Evolutionary conservation across 2,329 filamentous ascomycete species (phyloP), one percentile per base, ranked within the genome.

Genomic region (Fonsecaea erecta): DNA sequence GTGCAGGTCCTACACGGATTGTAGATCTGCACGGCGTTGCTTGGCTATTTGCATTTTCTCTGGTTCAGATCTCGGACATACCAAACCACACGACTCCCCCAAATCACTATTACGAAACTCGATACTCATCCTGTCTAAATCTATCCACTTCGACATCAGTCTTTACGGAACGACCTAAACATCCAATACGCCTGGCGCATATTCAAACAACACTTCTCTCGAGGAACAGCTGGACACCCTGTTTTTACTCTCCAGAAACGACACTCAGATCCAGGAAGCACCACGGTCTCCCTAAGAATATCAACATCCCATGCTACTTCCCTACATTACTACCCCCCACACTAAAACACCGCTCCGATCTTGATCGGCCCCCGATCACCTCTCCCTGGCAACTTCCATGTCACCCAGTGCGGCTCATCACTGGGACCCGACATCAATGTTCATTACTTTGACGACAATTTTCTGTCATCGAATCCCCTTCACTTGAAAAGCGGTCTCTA

Each of bases 21-120:
- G 66, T 60, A 65, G 67, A 63, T 64, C 61, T 66, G 64, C 64
- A 64, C 58, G 67, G 67, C 67, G 67, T 68, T 68, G 24, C 26
- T 46, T 53, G 55, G 56, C 53, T 55, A 51, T 63, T 65, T 62
- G 30, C 59, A 62, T 63, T 61, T n/a, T 32, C 28, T 62, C 48
- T 53, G 26, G 16, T 63, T 43, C 43, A 35, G 52, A 65, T 48
- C 55, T 58, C 55, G 43, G 55, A 58, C 32, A 52, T 30, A 53
- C 35, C 57, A 65, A n/a, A 28, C 35, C 46, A 46, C 52, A 61
- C 52, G 52, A 65, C 52, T 35, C 21, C 46, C n/a, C 30, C 53
- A 18, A 9, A 37, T 52, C 32, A 26, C 24, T 37, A n/a, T 28
- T 30, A 58, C 46, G 43, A 62, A 28, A 48, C 12, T 48, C 43